Evolutionary conservation across 768 basidiomycete genomes (phyloP), one percentile per base, ranked within the genome.

Genomic region (Amanita polypyramis): DNA sequence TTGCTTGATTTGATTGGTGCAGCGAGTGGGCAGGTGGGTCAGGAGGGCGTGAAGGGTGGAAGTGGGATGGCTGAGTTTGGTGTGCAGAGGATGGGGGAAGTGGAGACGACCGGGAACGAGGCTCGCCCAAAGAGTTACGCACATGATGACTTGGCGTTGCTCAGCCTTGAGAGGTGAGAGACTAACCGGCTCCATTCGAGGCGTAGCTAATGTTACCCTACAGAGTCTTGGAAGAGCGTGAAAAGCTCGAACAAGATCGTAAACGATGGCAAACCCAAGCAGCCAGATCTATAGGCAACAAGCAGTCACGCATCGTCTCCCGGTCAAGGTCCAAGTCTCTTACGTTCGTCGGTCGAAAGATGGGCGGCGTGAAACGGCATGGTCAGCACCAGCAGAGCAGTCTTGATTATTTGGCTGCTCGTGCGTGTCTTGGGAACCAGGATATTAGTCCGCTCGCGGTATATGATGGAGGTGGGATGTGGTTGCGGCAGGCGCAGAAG

Each of bases 221-320:
- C 51, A 88, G 85, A 55, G 85, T 87, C 19, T 65, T 89, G 8
- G 75, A 77, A 51, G 82, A 86, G 52, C 75, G 79, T 9, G 66
- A 76, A 45, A 66, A 66, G 39, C 69, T 88, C 9, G 72, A 78
- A n/a, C 68, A 67, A 43, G 75, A 88, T 51, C 79, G 86, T 12
- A 70, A 73, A 43, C 64, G 69, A 53, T 89, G 86, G 86, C 76
- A 82, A 54, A 58, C 62, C 2, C 75, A 82, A 52, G 86, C 86
- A 0, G 64, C 66, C 0, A 65, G 62, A 27, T 85, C 85, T 5
- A 73, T 85, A 51, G 77, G 78, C 44, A 85, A 86, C 58, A 77
- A 73, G 52, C 74, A 70, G 12, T 70, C 78, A 7, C 75, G 84
- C 29, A 77, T 69, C 27, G 53, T 84, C 9, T 84, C 83, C 8